Base-by-base conservation (phyloP, 2,329 filamentous ascomycete genomes). In the Chaetomiaceae sp. region DNA sequence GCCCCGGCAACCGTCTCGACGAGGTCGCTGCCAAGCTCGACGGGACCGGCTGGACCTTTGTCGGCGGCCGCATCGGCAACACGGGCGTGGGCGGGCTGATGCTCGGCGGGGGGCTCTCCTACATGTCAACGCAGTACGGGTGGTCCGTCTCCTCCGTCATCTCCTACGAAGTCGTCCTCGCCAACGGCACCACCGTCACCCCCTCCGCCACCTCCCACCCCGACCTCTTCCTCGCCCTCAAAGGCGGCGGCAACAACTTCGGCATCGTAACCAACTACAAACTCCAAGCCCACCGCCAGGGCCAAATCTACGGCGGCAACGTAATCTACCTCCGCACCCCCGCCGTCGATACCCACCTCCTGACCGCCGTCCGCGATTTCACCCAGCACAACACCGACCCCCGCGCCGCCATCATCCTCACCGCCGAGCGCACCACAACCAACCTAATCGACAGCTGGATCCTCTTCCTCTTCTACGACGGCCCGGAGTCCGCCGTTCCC, bases 381-480 rank as follows among this genome's bases (percentile, higher is more conserved):
- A 80, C 79, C 6, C 72, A 77, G 59, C 71, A 84, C 65, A 80
- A 82, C 62, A 68, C 73, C 0, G 82, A 85, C 59, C 72, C 77
- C 55, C 83, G 82, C 64, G 82, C 81, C 1, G 80, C 75, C 12
- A 75, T 85, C 42, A 84, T 85, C 57, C 66, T 79, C 43, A 84
- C 80, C 0, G 72, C 75, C 2, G 73, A 81, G 61, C 69, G 76
- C 15, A 72, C 73, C 0, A 58, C 69, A 3, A 63, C 72, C 2
- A 70, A 71, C 11, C 54, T 75, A 0, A 59, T 81, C 43, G 72
- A 83, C 56, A 70, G 78, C 19, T 84, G 80, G 79, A 73, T 82
- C 53, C 66, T 86, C 55, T 85, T 85, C 66, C 64, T 82, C 33
- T 85, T 83, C 69, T 85, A 85, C 64, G 79, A 86, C 64, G 83